Percentiles rank a stretch among this genome's conserved stretches.
These are phyloP conservation scores for Solanum acaule DNA, from an alignment of 257 asterid genomes.

Conservation along the genomic window DNA sequence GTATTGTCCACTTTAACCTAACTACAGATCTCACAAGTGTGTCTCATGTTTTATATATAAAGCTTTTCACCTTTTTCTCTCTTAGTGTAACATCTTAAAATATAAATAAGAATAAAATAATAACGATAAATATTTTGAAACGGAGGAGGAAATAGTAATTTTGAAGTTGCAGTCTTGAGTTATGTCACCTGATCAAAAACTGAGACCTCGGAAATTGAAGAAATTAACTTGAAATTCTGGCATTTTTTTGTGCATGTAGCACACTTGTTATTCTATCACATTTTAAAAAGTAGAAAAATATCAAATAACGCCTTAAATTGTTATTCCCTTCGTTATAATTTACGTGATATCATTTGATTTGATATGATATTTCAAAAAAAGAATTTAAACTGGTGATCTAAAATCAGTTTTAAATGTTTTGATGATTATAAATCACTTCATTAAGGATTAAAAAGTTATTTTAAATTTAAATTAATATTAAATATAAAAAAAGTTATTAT, in stretches of 20 bases:
- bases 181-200: neutral
- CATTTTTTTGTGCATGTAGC: conserved; percentile 6
- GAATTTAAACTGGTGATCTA: too few species aligned
- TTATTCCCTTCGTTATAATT: too few species aligned
- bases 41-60: too few species aligned
- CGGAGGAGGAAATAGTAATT: neutral
- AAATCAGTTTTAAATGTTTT: too few species aligned
- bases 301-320: neutral
- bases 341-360: too few species aligned
- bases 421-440: too few species aligned
- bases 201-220: conserved; percentile 9
- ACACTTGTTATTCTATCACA: conserved; percentile 5
- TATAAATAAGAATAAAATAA: neutral
- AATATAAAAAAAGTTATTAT: too few species aligned
- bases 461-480: too few species aligned
- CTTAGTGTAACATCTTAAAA: neutral
- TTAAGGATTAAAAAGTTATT: too few species aligned
- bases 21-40: neutral
- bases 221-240: neutral
- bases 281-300: neutral
- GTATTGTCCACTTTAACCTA: neutral
- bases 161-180: neutral
- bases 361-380: too few species aligned
- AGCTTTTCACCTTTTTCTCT: neutral
- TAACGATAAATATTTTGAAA: neutral